Evolutionary conservation across 257 asterid genomes (phyloP), one percentile per base, ranked within the genome.

Genomic region (Fraxinus cuspidata): DNA sequence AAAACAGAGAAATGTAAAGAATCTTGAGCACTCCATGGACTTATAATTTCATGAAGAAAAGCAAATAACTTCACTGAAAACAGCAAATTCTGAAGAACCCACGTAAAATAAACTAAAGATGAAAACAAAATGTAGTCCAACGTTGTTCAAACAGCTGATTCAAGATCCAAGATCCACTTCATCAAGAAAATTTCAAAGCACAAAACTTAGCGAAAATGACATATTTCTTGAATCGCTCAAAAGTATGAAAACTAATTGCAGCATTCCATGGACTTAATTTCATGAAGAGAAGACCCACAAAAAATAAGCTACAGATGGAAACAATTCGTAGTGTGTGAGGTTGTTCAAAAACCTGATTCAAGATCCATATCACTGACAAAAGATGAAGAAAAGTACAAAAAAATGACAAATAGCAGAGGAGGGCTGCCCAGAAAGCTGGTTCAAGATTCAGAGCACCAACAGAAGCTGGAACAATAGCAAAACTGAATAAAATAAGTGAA

Each of bases 1-100:
- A 29, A 86, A 67, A 47, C 82, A 78, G 77, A 85, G 74, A 25
- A 79, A 49, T 16, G 75, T 11, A 31, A 73, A 74, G 73, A 80
- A 47, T 70, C 85, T 89, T 70, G 81, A 69, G 56, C 67, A 44
- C 58, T 25, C 85, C 90, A 85, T 86, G 31, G 77, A 27, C 75
- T 19, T 29, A 74, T 49, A 47, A n/a, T n/a, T n/a, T n/a, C n/a
- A n/a, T n/a, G n/a, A n/a, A n/a, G n/a, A n/a, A n/a, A n/a, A 7
- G 19, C 5, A 38, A 29, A 35, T 19, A 58, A 35, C 32, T 51
- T 70, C 27, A 31, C 2, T 35, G 81, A 80, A 80, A 80, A 70
- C 1, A 75, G 71, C 77, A 73, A 4, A 27, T 77, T 70, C 44
- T 63, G 7, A 38, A 63, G 16, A 73, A 64, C 82, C 84, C 84